A percentile compares a stretch with the other conserved stretches of the same genome.
Conservation (phyloP, 768 basidiomycete species). For the Boletus rex-veris region DNA sequence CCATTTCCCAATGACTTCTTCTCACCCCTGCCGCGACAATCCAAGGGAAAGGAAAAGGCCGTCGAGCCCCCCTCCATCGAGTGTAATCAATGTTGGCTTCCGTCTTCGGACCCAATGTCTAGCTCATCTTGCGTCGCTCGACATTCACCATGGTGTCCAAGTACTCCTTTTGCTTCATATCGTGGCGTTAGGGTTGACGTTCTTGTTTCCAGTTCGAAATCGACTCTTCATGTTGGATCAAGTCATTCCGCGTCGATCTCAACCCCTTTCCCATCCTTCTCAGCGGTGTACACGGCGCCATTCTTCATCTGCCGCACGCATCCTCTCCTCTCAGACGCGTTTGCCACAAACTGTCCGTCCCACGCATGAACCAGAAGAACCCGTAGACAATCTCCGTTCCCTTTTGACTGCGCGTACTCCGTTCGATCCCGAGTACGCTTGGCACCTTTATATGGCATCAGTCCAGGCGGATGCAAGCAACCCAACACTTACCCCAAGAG, state of each 20-base stretch:
- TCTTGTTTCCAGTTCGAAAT: constrained; percentile 28
- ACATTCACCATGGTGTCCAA: constrained; percentile 48
- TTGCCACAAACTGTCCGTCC: not conserved
- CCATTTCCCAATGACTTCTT: constrained; percentile 49
- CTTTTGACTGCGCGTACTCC: constrained; percentile 16
- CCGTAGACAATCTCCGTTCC: constrained; percentile 15
- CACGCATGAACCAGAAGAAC: constrained; percentile 4
- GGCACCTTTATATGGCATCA: constrained; percentile 36
- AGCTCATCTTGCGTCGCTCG: constrained; percentile 47
- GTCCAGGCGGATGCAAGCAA: constrained; percentile 6
- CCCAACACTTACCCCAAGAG: constrained; percentile 14
- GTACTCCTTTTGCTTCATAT: constrained; percentile 29
- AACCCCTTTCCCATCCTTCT: constrained; percentile 3
- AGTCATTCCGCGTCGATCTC: constrained; percentile 27
- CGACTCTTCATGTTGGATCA: constrained; percentile 38
- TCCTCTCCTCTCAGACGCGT: constrained; percentile 12
- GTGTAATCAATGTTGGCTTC: constrained; percentile 26
- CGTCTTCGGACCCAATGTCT: constrained; percentile 19
- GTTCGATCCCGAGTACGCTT: constrained; percentile 39
- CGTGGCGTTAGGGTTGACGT: constrained; percentile 5
- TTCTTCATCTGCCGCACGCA: constrained; percentile 19
- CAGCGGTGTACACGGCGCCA: constrained; percentile 23
- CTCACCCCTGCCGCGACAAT: constrained; percentile 47
- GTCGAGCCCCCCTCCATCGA: constrained; percentile 26
- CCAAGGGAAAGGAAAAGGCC: constrained; percentile 54